Base-by-base conservation (phyloP, 176 grass and related monocot genomes). In the Leersia perrieri region DNA sequence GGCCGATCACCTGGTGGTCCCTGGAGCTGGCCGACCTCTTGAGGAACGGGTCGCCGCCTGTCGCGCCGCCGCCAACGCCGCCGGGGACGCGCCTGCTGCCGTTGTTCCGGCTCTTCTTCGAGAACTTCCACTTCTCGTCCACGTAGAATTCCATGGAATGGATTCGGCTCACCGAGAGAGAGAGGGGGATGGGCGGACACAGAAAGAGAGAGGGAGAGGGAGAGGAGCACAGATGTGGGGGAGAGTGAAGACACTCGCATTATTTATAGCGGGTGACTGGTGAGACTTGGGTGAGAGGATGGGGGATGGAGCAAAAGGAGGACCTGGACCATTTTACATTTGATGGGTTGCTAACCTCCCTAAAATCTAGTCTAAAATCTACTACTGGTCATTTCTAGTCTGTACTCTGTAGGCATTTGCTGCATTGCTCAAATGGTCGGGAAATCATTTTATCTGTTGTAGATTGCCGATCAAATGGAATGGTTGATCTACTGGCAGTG, bases 61-160 rank as follows among this genome's bases (percentile, higher is more conserved):
- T n/a, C 12, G 70, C 61, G 23, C 35, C 79, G 0, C 64, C 62
- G 72, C 28, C 74, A 0, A 51, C 61, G 25, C 77, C 75, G 8
- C 73, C 73, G 8, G 83, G 65, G 39, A 81, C 83, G 64, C 90
- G 89, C 75, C 93, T 83, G 82, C 93, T 96, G 23, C 90, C 82
- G 72, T 84, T 90, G 79, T 85, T 97, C 78, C 91, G 74, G 91
- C 88, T 93, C 34, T 91, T 93, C 94, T 97, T 93, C 12, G 88
- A 91, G 34, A 97, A 88, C 94, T 97, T 97, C 94, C 94, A 97
- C 87, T 93, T 97, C 83, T 97, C 94, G 76, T 93, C 94, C 73
- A 83, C 85, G 86, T 91, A 91, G 72, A 93, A 77, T 83, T 97
- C 89, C 88, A 90, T 91, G 66, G 76, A 74, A 90, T 91, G 66